Evolutionary conservation across 345 rosid species (phyloP).

Genomic region (Arabidopsis arenosa): DNA sequence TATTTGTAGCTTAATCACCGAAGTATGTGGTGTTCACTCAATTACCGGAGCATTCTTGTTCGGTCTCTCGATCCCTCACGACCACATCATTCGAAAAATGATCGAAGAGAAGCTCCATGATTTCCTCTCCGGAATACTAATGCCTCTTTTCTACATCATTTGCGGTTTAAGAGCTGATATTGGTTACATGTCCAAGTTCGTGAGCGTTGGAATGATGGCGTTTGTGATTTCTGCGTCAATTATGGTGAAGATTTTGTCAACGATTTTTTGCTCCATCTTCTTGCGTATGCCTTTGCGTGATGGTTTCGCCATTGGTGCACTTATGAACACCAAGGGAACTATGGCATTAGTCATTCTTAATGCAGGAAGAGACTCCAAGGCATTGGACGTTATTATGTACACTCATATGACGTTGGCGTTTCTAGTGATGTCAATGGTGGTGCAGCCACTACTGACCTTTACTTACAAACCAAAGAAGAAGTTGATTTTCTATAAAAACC

Average conservation of each 20-base stretch:
- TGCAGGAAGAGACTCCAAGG: constrained; percentile 51
- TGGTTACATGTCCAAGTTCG: not conserved
- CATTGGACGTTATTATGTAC: constrained; percentile 50
- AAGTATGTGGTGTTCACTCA: constrained; percentile 57
- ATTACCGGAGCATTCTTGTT: constrained; percentile 68
- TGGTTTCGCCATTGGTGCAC: constrained; percentile 53
- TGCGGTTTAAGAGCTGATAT: constrained; percentile 51
- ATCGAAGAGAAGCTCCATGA: constrained; percentile 56
- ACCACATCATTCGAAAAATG: constrained; percentile 40
- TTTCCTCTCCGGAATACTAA: constrained; percentile 48
- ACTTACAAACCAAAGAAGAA: constrained; percentile 45
- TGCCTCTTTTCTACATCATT: constrained; percentile 59
- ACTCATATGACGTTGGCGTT: constrained; percentile 47
- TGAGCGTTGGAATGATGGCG: not conserved
- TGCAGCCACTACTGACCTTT: constrained; percentile 48
- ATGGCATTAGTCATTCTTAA: constrained; percentile 57
- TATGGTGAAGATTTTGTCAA: constrained; percentile 51
- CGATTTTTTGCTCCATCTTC: constrained; percentile 43
- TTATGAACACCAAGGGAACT: constrained; percentile 78
- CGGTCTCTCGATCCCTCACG: constrained; percentile 64
- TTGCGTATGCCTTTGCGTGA: constrained; percentile 48
- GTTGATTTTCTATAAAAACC: constrained; percentile 38
- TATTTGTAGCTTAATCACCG: constrained; percentile 54
- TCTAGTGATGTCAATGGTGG: constrained; percentile 52
- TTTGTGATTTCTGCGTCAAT: constrained; percentile 34